phyloP scores from a whole-genome alignment of 306 rosid genomes.

The Boehmeria nivea region DNA sequence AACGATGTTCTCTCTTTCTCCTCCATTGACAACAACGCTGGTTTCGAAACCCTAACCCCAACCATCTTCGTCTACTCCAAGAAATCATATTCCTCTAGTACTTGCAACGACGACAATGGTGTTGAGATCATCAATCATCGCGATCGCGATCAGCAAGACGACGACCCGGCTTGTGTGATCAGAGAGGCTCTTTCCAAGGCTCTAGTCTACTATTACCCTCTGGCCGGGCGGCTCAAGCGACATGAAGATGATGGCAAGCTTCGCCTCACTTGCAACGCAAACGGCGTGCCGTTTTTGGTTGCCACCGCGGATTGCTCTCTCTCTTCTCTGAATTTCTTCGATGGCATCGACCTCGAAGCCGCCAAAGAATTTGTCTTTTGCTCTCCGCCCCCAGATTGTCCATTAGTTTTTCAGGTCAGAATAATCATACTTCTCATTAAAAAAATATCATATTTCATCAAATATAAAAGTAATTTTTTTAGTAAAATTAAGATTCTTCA shows the following conservation, averaged over 20 bases:
- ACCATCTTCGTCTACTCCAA: conserved; percentile 31
- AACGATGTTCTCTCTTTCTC: conserved; percentile 27
- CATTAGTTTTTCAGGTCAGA: conserved; percentile 23
- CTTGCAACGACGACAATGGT: conserved; percentile 46
- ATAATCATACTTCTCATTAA: no score
- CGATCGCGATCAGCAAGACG: neutral
- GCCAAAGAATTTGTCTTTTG: conserved; percentile 26
- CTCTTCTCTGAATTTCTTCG: conserved; percentile 40
- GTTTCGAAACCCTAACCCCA: conserved; percentile 24
- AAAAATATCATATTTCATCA: no score
- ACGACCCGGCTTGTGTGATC: conserved; percentile 8
- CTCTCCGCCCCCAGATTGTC: conserved; percentile 27
- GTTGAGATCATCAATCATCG: conserved; percentile 35
- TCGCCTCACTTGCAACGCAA: conserved; percentile 13
- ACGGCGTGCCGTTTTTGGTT: conserved; percentile 19
- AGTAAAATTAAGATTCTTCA: no score
- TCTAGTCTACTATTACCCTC: conserved; percentile 15
- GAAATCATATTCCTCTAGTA: no score
- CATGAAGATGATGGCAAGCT: conserved; percentile 17
- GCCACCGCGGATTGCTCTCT: conserved; percentile 28
- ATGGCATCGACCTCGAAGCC: conserved; percentile 32
- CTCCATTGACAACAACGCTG: conserved; percentile 29
- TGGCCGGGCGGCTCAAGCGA: conserved; percentile 16
- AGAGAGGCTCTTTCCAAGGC: conserved; percentile 16
- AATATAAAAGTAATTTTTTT: no score